Percentiles rank a stretch among this genome's conserved stretches.
phyloP scores from a whole-genome alignment of 352 stramenopile genomes.

The Phytophthora melonis region DNA sequence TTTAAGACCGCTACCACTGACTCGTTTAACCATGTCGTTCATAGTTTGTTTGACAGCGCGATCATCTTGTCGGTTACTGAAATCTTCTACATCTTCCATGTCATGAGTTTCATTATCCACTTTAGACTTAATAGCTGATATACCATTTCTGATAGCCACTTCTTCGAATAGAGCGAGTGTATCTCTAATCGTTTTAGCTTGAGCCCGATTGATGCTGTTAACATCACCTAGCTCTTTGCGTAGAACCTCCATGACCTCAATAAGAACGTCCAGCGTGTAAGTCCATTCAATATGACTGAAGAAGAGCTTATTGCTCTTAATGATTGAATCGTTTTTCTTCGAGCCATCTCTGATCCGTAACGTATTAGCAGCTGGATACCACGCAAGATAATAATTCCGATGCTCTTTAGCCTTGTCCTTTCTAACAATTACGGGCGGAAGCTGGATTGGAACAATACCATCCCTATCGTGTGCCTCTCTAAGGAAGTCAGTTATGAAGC shows the following conservation, averaged over 20 bases:
- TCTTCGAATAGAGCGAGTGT: background rate
- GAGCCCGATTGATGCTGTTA: too few relatives aligned
- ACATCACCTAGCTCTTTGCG: too few relatives aligned
- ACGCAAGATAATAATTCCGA: background rate
- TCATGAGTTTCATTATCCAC: too few relatives aligned
- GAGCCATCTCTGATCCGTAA: background rate
- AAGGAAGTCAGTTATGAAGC: background rate
- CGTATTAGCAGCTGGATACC: background rate
- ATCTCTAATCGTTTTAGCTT: too few relatives aligned
- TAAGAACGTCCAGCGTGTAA: background rate
- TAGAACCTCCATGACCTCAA: background rate
- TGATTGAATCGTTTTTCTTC: too few relatives aligned
- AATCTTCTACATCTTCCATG: too few relatives aligned
- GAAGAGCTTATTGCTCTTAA: background rate
- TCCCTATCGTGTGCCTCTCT: background rate
- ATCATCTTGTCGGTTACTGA: too few relatives aligned
- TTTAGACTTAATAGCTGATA: background rate
- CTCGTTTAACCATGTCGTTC: too few relatives aligned
- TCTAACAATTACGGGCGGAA: background rate
- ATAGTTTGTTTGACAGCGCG: too few relatives aligned
- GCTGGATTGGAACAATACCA: background rate
- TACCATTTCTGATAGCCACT: background rate
- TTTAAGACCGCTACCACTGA: too few relatives aligned
- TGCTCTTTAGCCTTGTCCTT: background rate
- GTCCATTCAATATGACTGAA: background rate